phyloP scores from a whole-genome alignment of 2,329 filamentous ascomycete species.

The Cercospora sp. region DNA sequence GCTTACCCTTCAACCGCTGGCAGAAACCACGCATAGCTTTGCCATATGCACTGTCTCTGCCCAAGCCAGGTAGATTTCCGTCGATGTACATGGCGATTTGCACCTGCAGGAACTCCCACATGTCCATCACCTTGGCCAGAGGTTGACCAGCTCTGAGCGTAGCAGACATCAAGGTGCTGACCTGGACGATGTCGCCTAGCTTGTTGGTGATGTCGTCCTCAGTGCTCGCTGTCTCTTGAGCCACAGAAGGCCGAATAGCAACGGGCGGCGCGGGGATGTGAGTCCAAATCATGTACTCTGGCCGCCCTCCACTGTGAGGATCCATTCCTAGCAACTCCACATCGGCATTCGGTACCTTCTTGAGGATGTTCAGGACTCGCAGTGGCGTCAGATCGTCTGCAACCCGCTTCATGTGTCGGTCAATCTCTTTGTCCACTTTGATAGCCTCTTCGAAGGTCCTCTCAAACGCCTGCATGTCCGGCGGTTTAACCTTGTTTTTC shows the following conservation, averaged over 20 bases:
- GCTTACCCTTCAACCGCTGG: constrained; percentile 93
- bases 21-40: constrained; percentile 92
- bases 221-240: constrained; percentile 87
- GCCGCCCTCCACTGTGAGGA: constrained; percentile 73
- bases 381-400: constrained; percentile 93
- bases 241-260: constrained; percentile 89
- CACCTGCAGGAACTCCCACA: constrained; percentile 95
- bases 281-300: constrained; percentile 98
- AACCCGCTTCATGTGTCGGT: constrained; percentile 87
- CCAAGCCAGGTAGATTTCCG: constrained; percentile 87
- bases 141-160: constrained; percentile 80
- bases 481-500: constrained; percentile 76
- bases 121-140: constrained; percentile 89
- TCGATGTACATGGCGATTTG: constrained; percentile 98
- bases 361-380: constrained; percentile 85
- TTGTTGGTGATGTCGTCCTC: constrained; percentile 97
- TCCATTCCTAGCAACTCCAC: constrained; percentile 90
- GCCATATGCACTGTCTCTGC: constrained; percentile 76
- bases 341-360: constrained; percentile 78
- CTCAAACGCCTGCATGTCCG: constrained; percentile 81
- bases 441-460: constrained; percentile 79
- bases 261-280: constrained; percentile 92
- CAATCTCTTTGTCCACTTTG: constrained; percentile 74
- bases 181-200: constrained; percentile 92
- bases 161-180: constrained; percentile 81